Percentiles rank a stretch among this genome's conserved stretches.
These are phyloP conservation scores for Conticribra guillardii DNA, from an alignment of 108 stramenopile species.

Conservation along the genomic window DNA sequence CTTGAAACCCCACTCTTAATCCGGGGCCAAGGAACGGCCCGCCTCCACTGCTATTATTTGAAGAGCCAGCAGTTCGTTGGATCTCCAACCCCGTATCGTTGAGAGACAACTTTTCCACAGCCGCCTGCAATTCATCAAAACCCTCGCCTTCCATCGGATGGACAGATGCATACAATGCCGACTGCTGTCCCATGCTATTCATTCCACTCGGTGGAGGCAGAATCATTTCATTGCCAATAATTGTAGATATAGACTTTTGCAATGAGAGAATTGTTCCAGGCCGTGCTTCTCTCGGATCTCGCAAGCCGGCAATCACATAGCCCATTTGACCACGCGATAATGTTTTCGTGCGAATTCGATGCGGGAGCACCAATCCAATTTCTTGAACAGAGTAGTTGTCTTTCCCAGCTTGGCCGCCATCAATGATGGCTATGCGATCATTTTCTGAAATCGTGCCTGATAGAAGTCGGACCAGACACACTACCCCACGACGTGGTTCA, in stretches of 20 bases:
- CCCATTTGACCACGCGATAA: slow-evolving; percentile 92
- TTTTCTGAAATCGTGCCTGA: slow-evolving; percentile 72
- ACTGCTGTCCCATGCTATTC: slow-evolving; percentile 57
- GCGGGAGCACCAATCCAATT: slow-evolving; percentile 92
- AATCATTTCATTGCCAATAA: slow-evolving; percentile 51
- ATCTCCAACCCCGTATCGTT: slow-evolving; percentile 94
- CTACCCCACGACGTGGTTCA: slow-evolving; percentile 86
- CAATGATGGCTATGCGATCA: slow-evolving; percentile 59
- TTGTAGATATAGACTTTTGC: slow-evolving; percentile 51
- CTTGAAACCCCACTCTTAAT: slow-evolving; percentile 95
- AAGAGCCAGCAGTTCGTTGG: slow-evolving; percentile 55
- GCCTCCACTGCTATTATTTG: slow-evolving; percentile 60
- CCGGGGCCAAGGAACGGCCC: slow-evolving; percentile 93
- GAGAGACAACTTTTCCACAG: slow-evolving; percentile 91
- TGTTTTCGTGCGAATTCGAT: slow-evolving; percentile 59
- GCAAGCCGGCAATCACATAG: slow-evolving; percentile 90
- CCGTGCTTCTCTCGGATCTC: slow-evolving; percentile 89
- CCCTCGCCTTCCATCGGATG: slow-evolving; percentile 92
- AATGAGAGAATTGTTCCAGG: slow-evolving; percentile 90
- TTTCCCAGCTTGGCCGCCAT: slow-evolving; percentile 28
- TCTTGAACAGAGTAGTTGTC: slow-evolving; percentile 55
- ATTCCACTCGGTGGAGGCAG: slow-evolving; percentile 43
- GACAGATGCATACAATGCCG: slow-evolving; percentile 95
- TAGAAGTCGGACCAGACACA: slow-evolving; percentile 69
- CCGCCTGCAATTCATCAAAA: slow-evolving; percentile 89